Evolutionary conservation across 2,329 filamentous ascomycete genomes (phyloP), one percentile per base, ranked within the genome.

Genomic region (Trichophyton equinum): DNA sequence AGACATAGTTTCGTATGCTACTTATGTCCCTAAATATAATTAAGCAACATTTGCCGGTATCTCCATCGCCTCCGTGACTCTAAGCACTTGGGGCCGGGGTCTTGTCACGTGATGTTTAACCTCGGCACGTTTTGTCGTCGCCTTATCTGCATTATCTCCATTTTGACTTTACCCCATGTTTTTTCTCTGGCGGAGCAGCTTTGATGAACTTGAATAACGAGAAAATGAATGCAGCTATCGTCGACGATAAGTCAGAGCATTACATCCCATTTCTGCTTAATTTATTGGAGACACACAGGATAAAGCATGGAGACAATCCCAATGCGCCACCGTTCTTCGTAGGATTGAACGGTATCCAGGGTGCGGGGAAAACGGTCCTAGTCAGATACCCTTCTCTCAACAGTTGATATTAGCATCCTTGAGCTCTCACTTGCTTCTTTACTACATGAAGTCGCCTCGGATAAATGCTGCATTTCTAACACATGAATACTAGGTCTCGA

Each of bases 331-430:
- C 91, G 30, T 88, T 96, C 73, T 84, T 96, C 71, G 81, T 96
- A 64, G 92, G 91, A 55, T 81, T 97, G 68, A 95, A 95, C 68
- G 92, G 91, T 63, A 84, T 96, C 30, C 92, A 96, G 75, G 92
- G 92, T 63, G 87, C 89, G 42, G 92, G 92, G 66, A 96, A 97
- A 77, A 95, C 91, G 2, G 95, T 91, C 11, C 81, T 96, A 68
- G 91, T 83, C 71, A 70, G 78, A 65, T n/a, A 22, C 15, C 15
- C 11, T 25, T 13, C 8, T 20, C 44, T 47, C n/a, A 47, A 20
- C 11, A 22, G 20, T 47, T 11, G 18, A 47, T 47, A 47, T 20
- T 20, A 15, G 2, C 7, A 4, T 22, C 6, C 9, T 20, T 27
- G 62, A 60, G 64, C 47, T n/a, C 15, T 44, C 40, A 20, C 18